Conservation (phyloP, 2,329 filamentous ascomycete species). For the Clarireedia hainanense region DNA sequence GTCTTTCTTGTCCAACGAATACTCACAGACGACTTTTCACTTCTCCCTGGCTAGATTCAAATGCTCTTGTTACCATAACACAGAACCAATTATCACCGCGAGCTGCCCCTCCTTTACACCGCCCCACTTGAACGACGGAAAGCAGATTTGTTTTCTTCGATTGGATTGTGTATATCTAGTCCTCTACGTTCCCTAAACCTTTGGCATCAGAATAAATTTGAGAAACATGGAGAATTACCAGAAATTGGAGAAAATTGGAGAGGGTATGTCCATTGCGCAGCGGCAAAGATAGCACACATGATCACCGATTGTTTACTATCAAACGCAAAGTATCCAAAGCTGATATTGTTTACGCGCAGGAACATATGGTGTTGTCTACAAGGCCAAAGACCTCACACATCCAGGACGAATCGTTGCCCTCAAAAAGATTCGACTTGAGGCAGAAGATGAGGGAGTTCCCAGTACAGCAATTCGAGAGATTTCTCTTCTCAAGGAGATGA, state of each 20-base stretch:
- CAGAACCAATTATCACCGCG: conserved; percentile 11
- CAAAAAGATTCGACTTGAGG: conserved; percentile 93
- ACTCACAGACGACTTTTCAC: neutral
- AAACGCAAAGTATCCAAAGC: conserved; percentile 7
- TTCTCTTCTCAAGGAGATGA: conserved; percentile 89
- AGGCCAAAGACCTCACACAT: conserved; percentile 77
- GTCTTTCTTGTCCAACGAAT: neutral
- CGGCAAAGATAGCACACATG: neutral
- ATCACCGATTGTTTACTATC: neutral
- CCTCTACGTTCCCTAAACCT: conserved; percentile 24
- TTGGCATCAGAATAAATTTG: conserved; percentile 13
- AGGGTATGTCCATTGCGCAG: conserved; percentile 52
- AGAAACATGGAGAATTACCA: conserved; percentile 84
- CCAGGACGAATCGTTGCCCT: conserved; percentile 80
- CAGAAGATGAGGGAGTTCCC: conserved; percentile 89
- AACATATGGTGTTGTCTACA: conserved; percentile 94
- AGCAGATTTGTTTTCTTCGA: conserved; percentile 20
- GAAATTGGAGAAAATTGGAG: conserved; percentile 93
- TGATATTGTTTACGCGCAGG: conserved; percentile 42
- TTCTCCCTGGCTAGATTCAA: neutral
- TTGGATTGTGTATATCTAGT: neutral
- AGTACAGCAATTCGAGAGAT: conserved; percentile 93
- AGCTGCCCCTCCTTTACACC: conserved; percentile 15
- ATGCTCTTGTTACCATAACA: conserved; percentile 15
- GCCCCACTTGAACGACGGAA: conserved; percentile 14